phyloP scores from a whole-genome alignment of 257 asterid species.

The Solanum tarijense region DNA sequence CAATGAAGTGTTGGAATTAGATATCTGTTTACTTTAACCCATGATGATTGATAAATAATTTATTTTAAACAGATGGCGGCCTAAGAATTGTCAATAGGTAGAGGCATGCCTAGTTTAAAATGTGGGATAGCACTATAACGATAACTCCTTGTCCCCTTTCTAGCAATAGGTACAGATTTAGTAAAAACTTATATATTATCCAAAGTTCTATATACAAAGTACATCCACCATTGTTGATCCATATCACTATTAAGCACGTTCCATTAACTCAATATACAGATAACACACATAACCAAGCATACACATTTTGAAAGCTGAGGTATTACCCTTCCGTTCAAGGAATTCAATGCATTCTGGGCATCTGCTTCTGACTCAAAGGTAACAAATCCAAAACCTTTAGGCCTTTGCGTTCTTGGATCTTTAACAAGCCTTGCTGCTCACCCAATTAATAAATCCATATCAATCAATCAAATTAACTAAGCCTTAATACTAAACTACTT shows the following conservation, averaged over 20 bases:
- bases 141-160: background rate
- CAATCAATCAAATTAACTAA: background rate
- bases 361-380: conserved; percentile 44
- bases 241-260: background rate
- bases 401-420: conserved; percentile 54
- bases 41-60: background rate
- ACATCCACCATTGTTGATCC: background rate
- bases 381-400: conserved; percentile 72
- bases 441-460: background rate
- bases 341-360: conserved; percentile 49
- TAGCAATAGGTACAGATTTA: background rate
- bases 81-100: background rate
- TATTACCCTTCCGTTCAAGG: conserved; percentile 57
- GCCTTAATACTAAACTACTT: background rate
- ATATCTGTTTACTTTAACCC: background rate
- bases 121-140: background rate
- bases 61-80: background rate
- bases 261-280: background rate
- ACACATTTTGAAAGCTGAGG: background rate
- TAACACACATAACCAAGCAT: background rate
- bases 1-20: background rate
- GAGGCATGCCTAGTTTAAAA: background rate
- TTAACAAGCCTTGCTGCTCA: conserved; percentile 50
- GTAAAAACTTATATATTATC: background rate
- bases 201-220: background rate